These are phyloP conservation scores for Coriolopsis trogii DNA, from an alignment of 1,284 basidiomycete species.

Conservation along the genomic window DNA sequence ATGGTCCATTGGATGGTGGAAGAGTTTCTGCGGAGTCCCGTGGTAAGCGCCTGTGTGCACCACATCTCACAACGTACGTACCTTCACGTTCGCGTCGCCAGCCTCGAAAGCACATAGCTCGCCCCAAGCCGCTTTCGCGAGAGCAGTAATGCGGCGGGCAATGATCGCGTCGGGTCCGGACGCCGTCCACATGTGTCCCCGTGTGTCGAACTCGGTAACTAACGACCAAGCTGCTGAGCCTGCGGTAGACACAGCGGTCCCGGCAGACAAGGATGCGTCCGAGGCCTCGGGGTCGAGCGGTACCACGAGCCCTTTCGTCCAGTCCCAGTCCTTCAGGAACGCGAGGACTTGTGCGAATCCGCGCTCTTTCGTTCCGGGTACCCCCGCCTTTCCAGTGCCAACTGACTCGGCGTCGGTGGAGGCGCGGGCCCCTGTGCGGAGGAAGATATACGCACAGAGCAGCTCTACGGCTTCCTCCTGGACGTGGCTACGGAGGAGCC, in stretches of 20 bases:
- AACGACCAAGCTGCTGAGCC: conserved; percentile 72
- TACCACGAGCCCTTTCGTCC: conserved; percentile 67
- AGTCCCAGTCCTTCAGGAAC: conserved; percentile 85
- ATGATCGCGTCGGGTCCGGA: conserved; percentile 66
- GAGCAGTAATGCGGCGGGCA: conserved; percentile 66
- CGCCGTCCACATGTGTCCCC: conserved; percentile 78
- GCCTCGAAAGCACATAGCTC: conserved; percentile 49
- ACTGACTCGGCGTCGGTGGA: conserved; percentile 33
- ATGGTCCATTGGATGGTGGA: conserved; percentile 81
- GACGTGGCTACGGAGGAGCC: conserved; percentile 76
- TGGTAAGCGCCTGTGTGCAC: background rate
- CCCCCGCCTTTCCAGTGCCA: conserved; percentile 34
- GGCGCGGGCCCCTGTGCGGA: conserved; percentile 38
- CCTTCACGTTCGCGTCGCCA: conserved; percentile 54
- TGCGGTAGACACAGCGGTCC: conserved; percentile 24
- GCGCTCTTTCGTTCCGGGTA: conserved; percentile 72
- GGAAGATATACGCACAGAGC: conserved; percentile 72
- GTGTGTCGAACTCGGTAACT: conserved; percentile 78
- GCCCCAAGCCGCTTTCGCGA: conserved; percentile 76
- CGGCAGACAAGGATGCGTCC: conserved; percentile 10
- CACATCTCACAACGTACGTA: conserved; percentile 32
- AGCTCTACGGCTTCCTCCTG: conserved; percentile 85
- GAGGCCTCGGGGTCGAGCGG: conserved; percentile 53
- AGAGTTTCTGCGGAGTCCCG: conserved; percentile 61
- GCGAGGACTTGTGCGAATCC: conserved; percentile 83